Percentiles rank a stretch among this genome's conserved stretches.
Evolutionary conservation across 2,329 filamentous ascomycete species (phyloP).

Genomic region (Leptographium lundbergii): DNA sequence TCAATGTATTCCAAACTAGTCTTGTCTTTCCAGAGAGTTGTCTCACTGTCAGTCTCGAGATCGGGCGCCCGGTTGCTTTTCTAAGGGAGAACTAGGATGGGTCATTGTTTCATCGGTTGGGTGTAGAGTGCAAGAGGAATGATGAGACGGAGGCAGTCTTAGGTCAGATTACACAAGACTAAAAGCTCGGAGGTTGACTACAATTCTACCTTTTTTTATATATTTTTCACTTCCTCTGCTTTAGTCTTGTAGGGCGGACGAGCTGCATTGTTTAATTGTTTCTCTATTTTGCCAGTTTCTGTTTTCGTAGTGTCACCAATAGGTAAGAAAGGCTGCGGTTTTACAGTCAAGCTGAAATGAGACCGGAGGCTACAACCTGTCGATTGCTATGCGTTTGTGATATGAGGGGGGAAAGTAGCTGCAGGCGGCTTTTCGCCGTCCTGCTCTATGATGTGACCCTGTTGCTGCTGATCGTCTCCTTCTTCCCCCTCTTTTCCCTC

Average conservation of each 20-base stretch:
- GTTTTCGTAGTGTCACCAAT: neutral
- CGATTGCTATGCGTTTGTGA: too few relatives aligned
- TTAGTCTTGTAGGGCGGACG: slow-evolving; percentile 17
- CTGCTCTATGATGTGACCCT: slow-evolving; percentile 1
- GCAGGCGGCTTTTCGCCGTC: neutral
- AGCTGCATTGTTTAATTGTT: slow-evolving; percentile 1
- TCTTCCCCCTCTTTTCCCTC: slow-evolving; percentile 1
- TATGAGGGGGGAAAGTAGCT: too few relatives aligned
- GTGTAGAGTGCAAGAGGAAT: neutral
- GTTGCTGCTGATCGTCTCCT: slow-evolving; percentile 3
- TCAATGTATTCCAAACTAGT: slow-evolving; percentile 35
- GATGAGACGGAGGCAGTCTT: neutral
- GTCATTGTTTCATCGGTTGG: slow-evolving; percentile 3
- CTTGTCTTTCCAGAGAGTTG: slow-evolving; percentile 46
- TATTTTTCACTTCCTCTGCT: slow-evolving; percentile 17
- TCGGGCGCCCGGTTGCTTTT: slow-evolving; percentile 34
- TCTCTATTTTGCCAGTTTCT: neutral
- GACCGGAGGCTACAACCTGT: neutral
- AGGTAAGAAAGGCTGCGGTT: neutral
- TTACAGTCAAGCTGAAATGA: neutral
- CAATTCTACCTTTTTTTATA: slow-evolving; percentile 36
- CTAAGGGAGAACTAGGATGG: slow-evolving; percentile 12
- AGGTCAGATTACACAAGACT: slow-evolving; percentile 6
- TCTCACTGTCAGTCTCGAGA: slow-evolving; percentile 31
- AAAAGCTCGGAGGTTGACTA: slow-evolving; percentile 35